These are phyloP conservation scores for Sapria himalayana DNA, from an alignment of 345 rosid genomes.

Conservation along the genomic window DNA sequence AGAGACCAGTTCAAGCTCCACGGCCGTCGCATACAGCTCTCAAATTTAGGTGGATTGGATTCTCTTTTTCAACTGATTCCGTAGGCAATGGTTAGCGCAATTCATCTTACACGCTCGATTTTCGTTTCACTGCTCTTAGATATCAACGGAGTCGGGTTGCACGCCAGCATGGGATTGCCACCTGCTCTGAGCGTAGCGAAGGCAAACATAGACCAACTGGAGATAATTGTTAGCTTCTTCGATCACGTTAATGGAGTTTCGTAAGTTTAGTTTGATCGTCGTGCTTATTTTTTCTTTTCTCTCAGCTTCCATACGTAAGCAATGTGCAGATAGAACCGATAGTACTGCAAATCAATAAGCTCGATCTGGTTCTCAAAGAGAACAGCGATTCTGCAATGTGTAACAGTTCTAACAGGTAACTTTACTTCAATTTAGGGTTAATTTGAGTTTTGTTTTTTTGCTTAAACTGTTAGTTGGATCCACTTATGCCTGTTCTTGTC, in stretches of 20 bases:
- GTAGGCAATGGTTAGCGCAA: not conserved
- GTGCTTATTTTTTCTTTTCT: not conserved
- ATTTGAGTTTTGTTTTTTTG: not conserved
- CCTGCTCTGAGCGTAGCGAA: conserved; percentile 72
- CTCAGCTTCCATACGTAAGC: conserved; percentile 75
- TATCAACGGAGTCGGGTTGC: conserved; percentile 90
- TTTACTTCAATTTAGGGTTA: conserved; percentile 1
- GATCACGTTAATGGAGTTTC: not conserved
- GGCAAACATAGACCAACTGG: conserved; percentile 76
- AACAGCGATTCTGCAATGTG: conserved; percentile 43
- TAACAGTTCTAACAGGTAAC: conserved; percentile 44
- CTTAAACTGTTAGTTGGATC: not conserved
- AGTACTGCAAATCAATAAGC: conserved; percentile 76
- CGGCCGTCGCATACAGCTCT: conserved; percentile 79
- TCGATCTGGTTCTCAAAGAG: conserved; percentile 92
- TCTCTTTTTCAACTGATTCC: not conserved
- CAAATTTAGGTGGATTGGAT: conserved; percentile 37
- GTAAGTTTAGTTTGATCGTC: not conserved
- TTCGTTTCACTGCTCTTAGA: conserved; percentile 19
- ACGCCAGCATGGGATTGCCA: conserved; percentile 95
- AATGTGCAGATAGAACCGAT: conserved; percentile 82
- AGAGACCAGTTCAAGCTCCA: conserved; percentile 92
- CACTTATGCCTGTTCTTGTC: conserved; percentile 2
- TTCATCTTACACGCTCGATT: not conserved
- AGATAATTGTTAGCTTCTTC: conserved; percentile 30